phyloP scores from a whole-genome alignment of 352 stramenopile species.

The Phytophthora syringae region DNA sequence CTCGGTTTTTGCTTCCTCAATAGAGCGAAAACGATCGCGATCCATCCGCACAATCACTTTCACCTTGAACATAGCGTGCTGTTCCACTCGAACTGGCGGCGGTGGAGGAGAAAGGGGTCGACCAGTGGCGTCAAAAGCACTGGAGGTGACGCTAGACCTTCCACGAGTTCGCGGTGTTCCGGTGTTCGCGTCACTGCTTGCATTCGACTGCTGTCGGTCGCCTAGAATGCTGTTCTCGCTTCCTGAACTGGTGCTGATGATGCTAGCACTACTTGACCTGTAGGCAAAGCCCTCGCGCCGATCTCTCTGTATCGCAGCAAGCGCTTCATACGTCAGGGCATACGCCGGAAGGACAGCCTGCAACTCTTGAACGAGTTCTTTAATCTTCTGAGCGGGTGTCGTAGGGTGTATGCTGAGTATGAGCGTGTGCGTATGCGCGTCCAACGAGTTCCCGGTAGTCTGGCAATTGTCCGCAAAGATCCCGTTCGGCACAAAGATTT shows the following conservation, averaged over 20 bases:
- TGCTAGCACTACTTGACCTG: conserved; percentile 40
- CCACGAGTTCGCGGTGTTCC: conserved; percentile 10
- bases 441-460: conserved; percentile 59
- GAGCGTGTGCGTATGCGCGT: conserved; percentile 62
- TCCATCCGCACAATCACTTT: conserved; percentile 72
- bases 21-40: conserved; percentile 50
- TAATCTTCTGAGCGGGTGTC: conserved; percentile 55
- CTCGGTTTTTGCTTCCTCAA: conserved; percentile 72
- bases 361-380: conserved; percentile 51
- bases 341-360: conserved; percentile 38
- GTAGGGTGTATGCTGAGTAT: conserved; percentile 46
- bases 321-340: conserved; percentile 34
- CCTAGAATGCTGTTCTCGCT: conserved; percentile 35
- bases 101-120: conserved; percentile 32
- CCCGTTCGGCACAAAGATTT: conserved; percentile 83
- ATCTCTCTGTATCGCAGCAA: conserved; percentile 32
- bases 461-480: conserved; percentile 80
- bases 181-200: conserved; percentile 30
- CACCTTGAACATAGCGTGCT: conserved; percentile 63
- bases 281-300: conserved; percentile 14
- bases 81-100: conserved; percentile 45
- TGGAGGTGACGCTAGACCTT: conserved; percentile 32
- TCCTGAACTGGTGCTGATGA: conserved; percentile 32
- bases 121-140: conserved; percentile 39
- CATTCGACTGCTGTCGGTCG: conserved; percentile 24